Evolutionary conservation across 2,329 filamentous ascomycete genomes (phyloP).

Genomic region (Fusarium duplospermum): DNA sequence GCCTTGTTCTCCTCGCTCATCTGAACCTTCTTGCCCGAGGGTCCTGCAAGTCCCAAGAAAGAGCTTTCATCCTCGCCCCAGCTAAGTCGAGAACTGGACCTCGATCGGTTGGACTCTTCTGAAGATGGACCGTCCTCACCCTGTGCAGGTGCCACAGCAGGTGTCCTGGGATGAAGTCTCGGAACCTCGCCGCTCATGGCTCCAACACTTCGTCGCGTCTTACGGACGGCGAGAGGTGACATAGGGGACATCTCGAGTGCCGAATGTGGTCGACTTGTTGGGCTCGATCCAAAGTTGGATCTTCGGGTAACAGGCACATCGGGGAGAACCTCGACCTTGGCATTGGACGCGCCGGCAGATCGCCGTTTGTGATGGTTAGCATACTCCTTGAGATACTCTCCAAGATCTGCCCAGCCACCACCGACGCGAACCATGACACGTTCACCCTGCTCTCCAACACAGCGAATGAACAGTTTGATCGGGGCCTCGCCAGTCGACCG

Average conservation of each 20-base stretch:
- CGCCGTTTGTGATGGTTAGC: conserved; percentile 90
- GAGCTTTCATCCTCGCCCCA: conserved; percentile 71
- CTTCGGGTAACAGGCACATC: conserved; percentile 44
- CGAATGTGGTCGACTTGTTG: conserved; percentile 54
- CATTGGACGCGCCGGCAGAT: conserved; percentile 58
- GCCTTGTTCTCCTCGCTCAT: conserved; percentile 79
- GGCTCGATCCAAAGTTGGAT: conserved; percentile 54
- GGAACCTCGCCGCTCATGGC: conserved; percentile 48
- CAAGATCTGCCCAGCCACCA: conserved; percentile 97
- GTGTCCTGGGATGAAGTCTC: conserved; percentile 56
- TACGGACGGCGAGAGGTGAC: conserved; percentile 65
- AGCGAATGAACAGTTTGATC: conserved; percentile 93
- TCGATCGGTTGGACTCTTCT: conserved; percentile 58
- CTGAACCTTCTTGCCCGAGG: conserved; percentile 71
- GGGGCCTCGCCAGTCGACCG: conserved; percentile 85
- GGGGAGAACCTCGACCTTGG: conserved; percentile 67
- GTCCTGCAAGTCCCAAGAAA: conserved; percentile 76
- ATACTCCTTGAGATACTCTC: conserved; percentile 94
- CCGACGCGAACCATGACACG: conserved; percentile 98
- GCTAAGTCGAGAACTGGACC: conserved; percentile 64
- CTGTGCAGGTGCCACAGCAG: conserved; percentile 49
- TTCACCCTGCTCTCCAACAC: conserved; percentile 89
- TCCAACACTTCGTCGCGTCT: conserved; percentile 62
- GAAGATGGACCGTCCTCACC: conserved; percentile 57
- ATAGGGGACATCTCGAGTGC: conserved; percentile 53